phyloP scores from a whole-genome alignment of 768 basidiomycete species.

The Tylopilus sp. region DNA sequence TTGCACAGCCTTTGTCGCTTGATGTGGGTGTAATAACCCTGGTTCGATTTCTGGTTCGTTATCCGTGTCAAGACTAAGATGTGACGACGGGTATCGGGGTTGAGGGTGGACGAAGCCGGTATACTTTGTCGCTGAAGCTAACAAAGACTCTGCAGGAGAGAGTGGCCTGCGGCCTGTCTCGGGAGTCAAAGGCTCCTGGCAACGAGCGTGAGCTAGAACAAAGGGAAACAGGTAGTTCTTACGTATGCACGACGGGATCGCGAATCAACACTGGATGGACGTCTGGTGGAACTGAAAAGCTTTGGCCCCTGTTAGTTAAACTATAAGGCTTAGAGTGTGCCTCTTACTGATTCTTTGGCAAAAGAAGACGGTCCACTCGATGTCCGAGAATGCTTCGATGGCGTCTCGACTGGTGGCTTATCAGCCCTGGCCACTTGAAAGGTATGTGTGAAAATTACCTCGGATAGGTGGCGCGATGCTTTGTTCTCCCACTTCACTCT shows the following conservation, averaged over 20 bases:
- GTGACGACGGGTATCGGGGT: slow-evolving; percentile 25
- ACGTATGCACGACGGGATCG: slow-evolving; percentile 32
- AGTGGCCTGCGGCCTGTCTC: slow-evolving; percentile 41
- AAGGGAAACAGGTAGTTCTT: slow-evolving; percentile 14
- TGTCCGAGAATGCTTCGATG: slow-evolving; percentile 39
- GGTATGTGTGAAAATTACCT: slow-evolving; percentile 29
- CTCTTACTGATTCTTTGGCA: slow-evolving; percentile 43
- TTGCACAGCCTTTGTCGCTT: slow-evolving; percentile 64
- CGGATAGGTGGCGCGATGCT: slow-evolving; percentile 46
- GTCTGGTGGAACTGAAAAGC: slow-evolving; percentile 28
- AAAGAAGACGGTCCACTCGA: slow-evolving; percentile 44
- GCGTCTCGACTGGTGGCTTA: slow-evolving; percentile 25
- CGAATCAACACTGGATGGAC: slow-evolving; percentile 36
- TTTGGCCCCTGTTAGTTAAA: slow-evolving; percentile 23
- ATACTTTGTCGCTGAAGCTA: slow-evolving; percentile 24
- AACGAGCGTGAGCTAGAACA: slow-evolving; percentile 6
- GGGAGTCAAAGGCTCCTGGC: slow-evolving; percentile 45
- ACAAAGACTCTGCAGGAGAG: slow-evolving; percentile 39
- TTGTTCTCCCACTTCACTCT: slow-evolving; percentile 75
- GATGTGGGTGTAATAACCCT: slow-evolving; percentile 34
- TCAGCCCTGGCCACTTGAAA: slow-evolving; percentile 1
- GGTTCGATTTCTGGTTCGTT: slow-evolving; percentile 36
- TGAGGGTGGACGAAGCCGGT: slow-evolving; percentile 23
- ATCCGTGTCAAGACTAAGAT: slow-evolving; percentile 44
- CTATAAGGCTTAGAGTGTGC: slow-evolving; percentile 27